A percentile compares a stretch with the other conserved stretches of the same genome.
phyloP scores from a whole-genome alignment of 306 rosid species.

The Sicyos baderoa region DNA sequence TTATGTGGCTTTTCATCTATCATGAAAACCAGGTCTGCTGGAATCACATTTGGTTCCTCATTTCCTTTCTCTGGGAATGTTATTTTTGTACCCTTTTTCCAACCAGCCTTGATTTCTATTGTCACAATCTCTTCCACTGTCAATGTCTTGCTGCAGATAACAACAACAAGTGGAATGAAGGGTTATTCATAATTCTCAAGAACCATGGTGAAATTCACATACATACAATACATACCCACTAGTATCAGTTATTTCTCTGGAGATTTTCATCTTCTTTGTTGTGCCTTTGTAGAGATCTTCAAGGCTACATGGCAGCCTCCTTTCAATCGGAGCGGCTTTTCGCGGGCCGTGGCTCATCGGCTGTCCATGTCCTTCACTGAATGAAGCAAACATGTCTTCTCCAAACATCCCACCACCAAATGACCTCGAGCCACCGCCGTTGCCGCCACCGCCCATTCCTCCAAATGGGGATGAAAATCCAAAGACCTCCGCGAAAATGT shows the following conservation, averaged over 20 bases:
- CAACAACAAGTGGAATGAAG: background rate
- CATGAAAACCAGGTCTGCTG: slow-evolving; percentile 70
- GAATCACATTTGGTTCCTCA: slow-evolving; percentile 55
- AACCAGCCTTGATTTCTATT: slow-evolving; percentile 83
- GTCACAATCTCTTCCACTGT: slow-evolving; percentile 75
- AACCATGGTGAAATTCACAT: slow-evolving; percentile 19
- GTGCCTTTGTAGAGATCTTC: slow-evolving; percentile 79
- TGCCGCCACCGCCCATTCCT: slow-evolving; percentile 49
- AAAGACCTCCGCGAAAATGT: slow-evolving; percentile 62
- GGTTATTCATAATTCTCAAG: background rate
- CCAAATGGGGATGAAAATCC: slow-evolving; percentile 72
- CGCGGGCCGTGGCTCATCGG: slow-evolving; percentile 59
- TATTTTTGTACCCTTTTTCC: slow-evolving; percentile 93
- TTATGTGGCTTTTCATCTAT: slow-evolving; percentile 80
- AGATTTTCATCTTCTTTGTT: slow-evolving; percentile 78
- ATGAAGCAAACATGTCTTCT: slow-evolving; percentile 51
- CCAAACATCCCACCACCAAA: slow-evolving; percentile 67
- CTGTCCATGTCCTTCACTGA: slow-evolving; percentile 50
- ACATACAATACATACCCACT: slow-evolving; percentile 90
- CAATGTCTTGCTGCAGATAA: slow-evolving; percentile 41
- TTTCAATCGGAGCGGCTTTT: slow-evolving; percentile 61
- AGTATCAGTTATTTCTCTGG: slow-evolving; percentile 63
- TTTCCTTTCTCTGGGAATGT: slow-evolving; percentile 85
- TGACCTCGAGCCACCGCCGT: slow-evolving; percentile 39
- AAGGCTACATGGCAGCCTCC: slow-evolving; percentile 54